A percentile compares a stretch with the other conserved stretches of the same genome.
These are phyloP conservation scores for Auriscalpium microsporum DNA, from an alignment of 768 basidiomycete genomes.

Conservation along the genomic window DNA sequence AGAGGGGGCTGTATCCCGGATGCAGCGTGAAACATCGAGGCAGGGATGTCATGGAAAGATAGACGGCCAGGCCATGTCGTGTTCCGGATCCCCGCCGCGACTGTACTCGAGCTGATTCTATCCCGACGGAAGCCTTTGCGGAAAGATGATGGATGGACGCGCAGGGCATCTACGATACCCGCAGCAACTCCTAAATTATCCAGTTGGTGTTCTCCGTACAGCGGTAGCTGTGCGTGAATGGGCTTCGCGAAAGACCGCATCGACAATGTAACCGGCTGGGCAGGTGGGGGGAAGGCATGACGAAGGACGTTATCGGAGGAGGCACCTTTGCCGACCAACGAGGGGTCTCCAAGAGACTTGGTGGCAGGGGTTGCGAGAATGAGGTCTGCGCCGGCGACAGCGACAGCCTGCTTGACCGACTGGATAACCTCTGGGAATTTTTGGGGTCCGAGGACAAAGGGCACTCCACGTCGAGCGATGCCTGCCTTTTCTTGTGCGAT, in stretches of 20 bases:
- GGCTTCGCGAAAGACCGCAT: conserved; percentile 36
- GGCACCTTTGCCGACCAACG: conserved; percentile 26
- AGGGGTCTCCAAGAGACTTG: conserved; percentile 26
- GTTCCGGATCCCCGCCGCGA: conserved; percentile 48
- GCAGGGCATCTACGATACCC: conserved; percentile 49
- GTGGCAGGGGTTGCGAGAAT: conserved; percentile 25
- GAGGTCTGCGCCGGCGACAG: conserved; percentile 31
- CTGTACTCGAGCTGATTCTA: conserved; percentile 38
- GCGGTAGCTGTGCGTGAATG: conserved; percentile 45
- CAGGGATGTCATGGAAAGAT: conserved; percentile 47
- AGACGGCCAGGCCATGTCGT: conserved; percentile 80
- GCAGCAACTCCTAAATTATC: conserved; percentile 73
- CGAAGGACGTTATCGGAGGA: conserved; percentile 28
- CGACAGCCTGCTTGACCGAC: conserved; percentile 36
- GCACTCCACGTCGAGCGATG: conserved; percentile 56
- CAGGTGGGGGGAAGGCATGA: conserved; percentile 25
- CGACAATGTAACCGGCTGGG: conserved; percentile 34
- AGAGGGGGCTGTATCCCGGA: conserved; percentile 17
- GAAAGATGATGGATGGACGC: conserved; percentile 30
- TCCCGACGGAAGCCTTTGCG: conserved; percentile 10
- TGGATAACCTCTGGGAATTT: conserved; percentile 38
- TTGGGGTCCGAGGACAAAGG: conserved; percentile 65
- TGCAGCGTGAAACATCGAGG: conserved; percentile 4
- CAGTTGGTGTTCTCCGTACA: conserved; percentile 79
- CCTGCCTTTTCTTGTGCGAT: conserved; percentile 82